Conservation (phyloP, 441 rosid genomes). For the Adansonia madagascariensis region DNA sequence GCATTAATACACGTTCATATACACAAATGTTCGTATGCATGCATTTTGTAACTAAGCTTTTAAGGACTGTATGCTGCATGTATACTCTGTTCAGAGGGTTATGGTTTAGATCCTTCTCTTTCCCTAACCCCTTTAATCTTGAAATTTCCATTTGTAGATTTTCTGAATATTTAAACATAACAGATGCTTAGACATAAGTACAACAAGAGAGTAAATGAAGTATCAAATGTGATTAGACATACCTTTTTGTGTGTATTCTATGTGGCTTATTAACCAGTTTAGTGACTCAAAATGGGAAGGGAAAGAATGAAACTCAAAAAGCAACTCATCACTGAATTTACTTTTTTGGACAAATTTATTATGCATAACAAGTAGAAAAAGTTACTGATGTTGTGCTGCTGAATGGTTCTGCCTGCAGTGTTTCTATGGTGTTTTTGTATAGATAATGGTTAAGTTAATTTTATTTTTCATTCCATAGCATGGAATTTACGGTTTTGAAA, state of each 20-base stretch:
- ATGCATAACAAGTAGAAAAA: background rate
- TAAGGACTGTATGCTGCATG: conserved; percentile 14
- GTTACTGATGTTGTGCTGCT: background rate
- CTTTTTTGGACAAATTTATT: background rate
- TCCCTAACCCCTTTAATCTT: conserved; percentile 12
- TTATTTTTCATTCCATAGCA: background rate
- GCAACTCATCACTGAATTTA: background rate
- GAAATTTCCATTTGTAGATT: conserved; percentile 6
- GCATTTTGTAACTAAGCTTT: conserved; percentile 11
- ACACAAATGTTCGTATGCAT: background rate
- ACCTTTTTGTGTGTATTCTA: background rate
- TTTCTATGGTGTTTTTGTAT: background rate
- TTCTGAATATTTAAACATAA: background rate
- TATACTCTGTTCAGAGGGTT: background rate
- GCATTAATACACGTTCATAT: background rate
- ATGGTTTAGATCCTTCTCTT: conserved; percentile 10
- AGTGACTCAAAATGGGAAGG: conserved; percentile 1
- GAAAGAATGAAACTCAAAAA: conserved; percentile 8
- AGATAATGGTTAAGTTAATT: background rate
- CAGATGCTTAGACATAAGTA: background rate
- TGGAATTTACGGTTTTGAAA: conserved; percentile 13
- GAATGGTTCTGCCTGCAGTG: background rate
- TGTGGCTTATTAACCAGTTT: background rate
- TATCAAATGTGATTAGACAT: conserved; percentile 10
- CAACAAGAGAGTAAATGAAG: background rate